Conservation (phyloP, 805 yeast genomes). For the Candida rishiriensis region DNA sequence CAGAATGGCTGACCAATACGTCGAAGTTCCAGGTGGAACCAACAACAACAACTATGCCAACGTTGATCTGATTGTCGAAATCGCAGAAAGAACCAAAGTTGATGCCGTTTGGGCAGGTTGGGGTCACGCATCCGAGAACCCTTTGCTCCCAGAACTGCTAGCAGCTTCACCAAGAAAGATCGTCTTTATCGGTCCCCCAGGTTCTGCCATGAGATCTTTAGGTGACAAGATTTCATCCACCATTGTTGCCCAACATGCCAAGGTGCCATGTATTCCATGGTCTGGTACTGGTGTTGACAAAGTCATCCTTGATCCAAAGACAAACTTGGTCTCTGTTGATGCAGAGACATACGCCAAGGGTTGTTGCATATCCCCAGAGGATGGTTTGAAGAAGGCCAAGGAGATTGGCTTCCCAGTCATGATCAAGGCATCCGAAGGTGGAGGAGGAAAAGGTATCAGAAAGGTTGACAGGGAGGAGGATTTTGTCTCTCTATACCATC, state of each 20-base stretch:
- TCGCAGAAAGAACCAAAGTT: slow-evolving; percentile 93
- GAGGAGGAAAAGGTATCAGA: slow-evolving; percentile 99
- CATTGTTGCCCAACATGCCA: slow-evolving; percentile 97
- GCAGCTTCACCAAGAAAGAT: slow-evolving; percentile 91
- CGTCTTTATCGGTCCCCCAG: slow-evolving; percentile 98
- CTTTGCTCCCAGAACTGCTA: slow-evolving; percentile 84
- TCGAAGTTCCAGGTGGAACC: slow-evolving; percentile 99
- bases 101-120: slow-evolving; percentile 99
- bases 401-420: slow-evolving; percentile 95
- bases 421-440: slow-evolving; percentile 99
- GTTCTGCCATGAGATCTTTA: slow-evolving; percentile 97
- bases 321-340: slow-evolving; percentile 84
- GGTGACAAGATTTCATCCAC: slow-evolving; percentile 98
- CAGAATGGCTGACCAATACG: slow-evolving; percentile 98
- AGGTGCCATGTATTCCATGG: slow-evolving; percentile 99
- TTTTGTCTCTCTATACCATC: slow-evolving; percentile 73
- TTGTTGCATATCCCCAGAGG: slow-evolving; percentile 80
- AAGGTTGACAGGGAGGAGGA: slow-evolving; percentile 84
- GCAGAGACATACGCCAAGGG: slow-evolving; percentile 84
- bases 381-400: slow-evolving; percentile 82
- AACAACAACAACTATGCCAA: slow-evolving; percentile 98
- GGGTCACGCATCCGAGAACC: slow-evolving; percentile 99
- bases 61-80: slow-evolving; percentile 93
- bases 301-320: slow-evolving; percentile 61
- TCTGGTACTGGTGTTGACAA: slow-evolving; percentile 95